Percentiles rank a stretch among this genome's conserved stretches.
Evolutionary conservation across 139 green algal genomes (phyloP).

Genomic region (Closterium sp.): DNA sequence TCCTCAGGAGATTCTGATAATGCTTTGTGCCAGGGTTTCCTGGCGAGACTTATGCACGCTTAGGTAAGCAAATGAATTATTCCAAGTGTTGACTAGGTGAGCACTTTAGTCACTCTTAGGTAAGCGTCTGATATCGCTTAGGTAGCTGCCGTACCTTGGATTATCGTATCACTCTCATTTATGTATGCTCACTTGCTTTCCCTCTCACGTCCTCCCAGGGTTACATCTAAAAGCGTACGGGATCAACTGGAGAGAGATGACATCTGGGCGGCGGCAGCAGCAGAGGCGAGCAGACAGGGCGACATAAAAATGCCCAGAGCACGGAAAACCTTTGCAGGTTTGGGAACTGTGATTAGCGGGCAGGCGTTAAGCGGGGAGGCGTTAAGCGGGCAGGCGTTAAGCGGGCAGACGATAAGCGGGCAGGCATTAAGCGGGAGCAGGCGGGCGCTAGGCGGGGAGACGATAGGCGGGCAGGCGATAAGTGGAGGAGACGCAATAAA

Average conservation of each 20-base stretch:
- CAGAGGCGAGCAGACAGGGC: background rate
- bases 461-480: no score
- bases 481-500: no score
- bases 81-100: no score
- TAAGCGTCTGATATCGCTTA: no score
- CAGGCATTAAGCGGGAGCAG: background rate
- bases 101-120: no score
- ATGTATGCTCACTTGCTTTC: no score
- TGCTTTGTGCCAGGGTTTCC: background rate
- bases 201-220: background rate
- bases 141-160: no score
- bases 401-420: background rate
- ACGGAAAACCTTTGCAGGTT: background rate
- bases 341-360: background rate
- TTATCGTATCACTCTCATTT: no score
- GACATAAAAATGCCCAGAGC: background rate
- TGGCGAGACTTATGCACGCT: background rate
- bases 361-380: background rate
- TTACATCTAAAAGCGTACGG: background rate
- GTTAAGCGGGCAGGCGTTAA: background rate
- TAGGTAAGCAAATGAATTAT: background rate
- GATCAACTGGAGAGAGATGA: background rate
- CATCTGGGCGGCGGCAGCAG: background rate
- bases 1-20: background rate
- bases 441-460: no score